Evolutionary conservation across 345 rosid species (phyloP).

Genomic region (Brassica juncea): DNA sequence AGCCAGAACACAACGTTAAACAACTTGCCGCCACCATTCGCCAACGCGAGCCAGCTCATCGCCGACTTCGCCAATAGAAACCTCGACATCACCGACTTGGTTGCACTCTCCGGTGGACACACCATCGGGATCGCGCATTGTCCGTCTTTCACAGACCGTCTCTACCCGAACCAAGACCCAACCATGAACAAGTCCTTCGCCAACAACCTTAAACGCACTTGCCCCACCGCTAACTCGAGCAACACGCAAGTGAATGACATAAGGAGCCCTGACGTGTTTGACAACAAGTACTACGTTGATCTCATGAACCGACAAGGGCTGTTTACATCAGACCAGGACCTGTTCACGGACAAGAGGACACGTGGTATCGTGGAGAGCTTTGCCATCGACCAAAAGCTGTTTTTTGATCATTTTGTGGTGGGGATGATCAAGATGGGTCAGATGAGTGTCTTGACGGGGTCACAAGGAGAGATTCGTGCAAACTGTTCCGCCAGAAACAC

Average conservation of each 20-base stretch:
- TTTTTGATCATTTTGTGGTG: conserved; percentile 61
- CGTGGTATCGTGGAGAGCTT: conserved; percentile 61
- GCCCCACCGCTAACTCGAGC: conserved; percentile 50
- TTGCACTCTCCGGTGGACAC: conserved; percentile 93
- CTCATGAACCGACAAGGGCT: conserved; percentile 81
- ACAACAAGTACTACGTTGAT: conserved; percentile 79
- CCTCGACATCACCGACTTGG: conserved; percentile 64
- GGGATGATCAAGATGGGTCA: conserved; percentile 84
- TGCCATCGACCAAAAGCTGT: conserved; percentile 55
- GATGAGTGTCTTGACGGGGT: conserved; percentile 59
- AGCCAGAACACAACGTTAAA: conserved; percentile 44
- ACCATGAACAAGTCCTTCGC: conserved; percentile 72
- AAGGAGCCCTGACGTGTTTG: conserved; percentile 66
- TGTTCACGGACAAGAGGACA: conserved; percentile 61
- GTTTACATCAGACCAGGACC: conserved; percentile 85
- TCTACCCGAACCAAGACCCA: conserved; percentile 80
- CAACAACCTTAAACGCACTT: conserved; percentile 47
- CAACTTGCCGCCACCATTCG: conserved; percentile 61
- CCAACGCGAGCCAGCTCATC: conserved; percentile 46
- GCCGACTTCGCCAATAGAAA: conserved; percentile 47
- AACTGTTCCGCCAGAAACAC: conserved; percentile 70
- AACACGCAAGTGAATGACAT: conserved; percentile 60
- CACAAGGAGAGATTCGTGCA: conserved; percentile 69
- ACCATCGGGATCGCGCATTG: conserved; percentile 79
- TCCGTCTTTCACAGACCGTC: conserved; percentile 54